Conservation (phyloP, 805 yeast species). For the Hanseniaspora clermontiae region DNA sequence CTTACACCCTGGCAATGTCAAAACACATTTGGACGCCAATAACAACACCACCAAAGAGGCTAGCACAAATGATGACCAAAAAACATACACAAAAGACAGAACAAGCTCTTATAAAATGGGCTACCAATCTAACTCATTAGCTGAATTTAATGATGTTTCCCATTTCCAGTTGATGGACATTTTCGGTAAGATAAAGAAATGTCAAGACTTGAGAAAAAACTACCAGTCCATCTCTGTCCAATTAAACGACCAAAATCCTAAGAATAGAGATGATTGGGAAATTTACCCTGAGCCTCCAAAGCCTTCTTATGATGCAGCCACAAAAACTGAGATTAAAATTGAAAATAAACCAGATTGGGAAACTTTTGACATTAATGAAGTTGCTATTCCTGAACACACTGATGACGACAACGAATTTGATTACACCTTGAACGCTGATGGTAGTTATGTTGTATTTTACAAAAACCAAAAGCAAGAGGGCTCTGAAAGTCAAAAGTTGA, state of each 20-base stretch:
- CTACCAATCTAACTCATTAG: background rate
- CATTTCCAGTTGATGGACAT: constrained; percentile 56
- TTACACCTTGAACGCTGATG: constrained; percentile 44
- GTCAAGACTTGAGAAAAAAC: constrained; percentile 63
- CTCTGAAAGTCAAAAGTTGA: constrained; percentile 24
- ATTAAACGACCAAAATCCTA: constrained; percentile 67
- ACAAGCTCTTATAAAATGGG: constrained; percentile 9
- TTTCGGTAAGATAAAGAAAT: constrained; percentile 47
- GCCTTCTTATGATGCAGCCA: constrained; percentile 63
- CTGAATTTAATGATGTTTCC: constrained; percentile 35
- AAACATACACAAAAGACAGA: background rate
- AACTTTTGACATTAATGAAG: constrained; percentile 33
- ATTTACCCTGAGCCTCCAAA: constrained; percentile 90
- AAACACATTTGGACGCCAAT: constrained; percentile 5
- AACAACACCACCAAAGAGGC: constrained; percentile 17
- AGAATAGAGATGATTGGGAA: constrained; percentile 58
- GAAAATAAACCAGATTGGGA: constrained; percentile 32
- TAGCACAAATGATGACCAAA: constrained; percentile 34
- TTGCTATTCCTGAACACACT: constrained; percentile 29
- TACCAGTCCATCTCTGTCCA: constrained; percentile 66
- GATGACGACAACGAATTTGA: constrained; percentile 41
- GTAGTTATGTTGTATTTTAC: constrained; percentile 50
- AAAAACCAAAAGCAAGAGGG: background rate
- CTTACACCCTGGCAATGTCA: constrained; percentile 10
- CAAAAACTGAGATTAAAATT: constrained; percentile 39